Percentiles rank a stretch among this genome's conserved stretches.
phyloP scores from a whole-genome alignment of 1,139 yeast species.

The Candida sp. region DNA sequence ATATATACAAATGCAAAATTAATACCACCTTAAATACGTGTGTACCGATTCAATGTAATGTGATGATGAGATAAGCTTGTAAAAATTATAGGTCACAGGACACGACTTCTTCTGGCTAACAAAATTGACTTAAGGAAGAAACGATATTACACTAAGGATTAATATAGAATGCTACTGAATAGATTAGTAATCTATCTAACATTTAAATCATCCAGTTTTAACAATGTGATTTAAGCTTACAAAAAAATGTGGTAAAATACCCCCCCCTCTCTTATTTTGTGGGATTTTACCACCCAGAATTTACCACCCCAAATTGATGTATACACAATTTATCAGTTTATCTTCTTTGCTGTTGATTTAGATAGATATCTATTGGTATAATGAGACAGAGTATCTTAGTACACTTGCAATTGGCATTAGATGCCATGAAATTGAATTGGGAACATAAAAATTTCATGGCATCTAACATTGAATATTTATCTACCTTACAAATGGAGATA shows the following conservation, averaged over 20 bases:
- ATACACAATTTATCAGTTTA: neutral
- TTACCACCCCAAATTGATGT: neutral
- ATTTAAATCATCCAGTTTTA: no score
- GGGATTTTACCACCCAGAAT: neutral
- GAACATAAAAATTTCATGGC: neutral
- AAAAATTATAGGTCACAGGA: slow-evolving; percentile 4
- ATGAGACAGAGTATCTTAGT: neutral
- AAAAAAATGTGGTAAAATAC: neutral
- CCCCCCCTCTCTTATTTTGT: neutral
- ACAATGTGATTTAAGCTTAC: no score
- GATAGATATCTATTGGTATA: neutral
- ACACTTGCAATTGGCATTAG: neutral
- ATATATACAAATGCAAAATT: neutral
- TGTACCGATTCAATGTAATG: no score
- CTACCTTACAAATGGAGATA: neutral
- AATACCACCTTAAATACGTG: no score
- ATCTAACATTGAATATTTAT: neutral
- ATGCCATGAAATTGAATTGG: neutral
- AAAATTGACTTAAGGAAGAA: neutral
- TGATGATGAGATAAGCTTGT: neutral
- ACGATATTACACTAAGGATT: no score
- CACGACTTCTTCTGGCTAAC: slow-evolving; percentile 6
- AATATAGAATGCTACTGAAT: no score
- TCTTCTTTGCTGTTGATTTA: no score
- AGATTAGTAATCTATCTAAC: no score